Percentiles rank a stretch among this genome's conserved stretches.
Evolutionary conservation across 108 stramenopile species (phyloP).

Genomic region (Cyclostephanos invisitatus): DNA sequence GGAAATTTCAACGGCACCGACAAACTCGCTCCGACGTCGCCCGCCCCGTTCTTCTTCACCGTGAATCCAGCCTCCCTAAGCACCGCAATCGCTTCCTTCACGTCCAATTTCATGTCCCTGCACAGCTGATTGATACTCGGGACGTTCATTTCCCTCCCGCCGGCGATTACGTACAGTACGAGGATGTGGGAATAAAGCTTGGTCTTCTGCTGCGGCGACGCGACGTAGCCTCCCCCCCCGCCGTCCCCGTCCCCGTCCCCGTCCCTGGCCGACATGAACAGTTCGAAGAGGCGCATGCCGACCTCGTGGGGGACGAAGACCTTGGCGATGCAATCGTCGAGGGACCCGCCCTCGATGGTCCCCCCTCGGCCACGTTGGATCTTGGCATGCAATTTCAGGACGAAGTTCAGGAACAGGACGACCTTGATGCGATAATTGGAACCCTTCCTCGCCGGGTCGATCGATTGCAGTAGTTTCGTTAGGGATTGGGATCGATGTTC

Average conservation of each 20-base stretch:
- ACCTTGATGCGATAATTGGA: conserved; percentile 53
- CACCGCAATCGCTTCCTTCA: conserved; percentile 47
- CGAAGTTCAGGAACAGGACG: conserved; percentile 54
- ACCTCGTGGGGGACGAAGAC: conserved; percentile 63
- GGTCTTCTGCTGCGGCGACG: conserved; percentile 61
- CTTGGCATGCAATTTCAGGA: conserved; percentile 63
- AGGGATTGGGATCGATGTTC: conserved; percentile 48
- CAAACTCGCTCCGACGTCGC: conserved; percentile 50
- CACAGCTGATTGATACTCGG: conserved; percentile 55
- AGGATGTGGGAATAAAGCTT: conserved; percentile 64
- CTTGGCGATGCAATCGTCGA: conserved; percentile 46
- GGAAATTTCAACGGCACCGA: conserved; percentile 78
- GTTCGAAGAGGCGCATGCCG: conserved; percentile 53
- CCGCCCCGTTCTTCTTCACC: conserved; percentile 50
- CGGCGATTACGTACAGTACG: conserved; percentile 71
- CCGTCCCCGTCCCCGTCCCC: conserved; percentile 27
- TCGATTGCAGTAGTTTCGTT: conserved; percentile 37
- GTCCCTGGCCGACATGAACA: conserved; percentile 60
- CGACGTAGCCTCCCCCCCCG: conserved; percentile 44
- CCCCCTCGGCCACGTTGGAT: conserved; percentile 27
- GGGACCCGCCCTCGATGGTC: conserved; percentile 40
- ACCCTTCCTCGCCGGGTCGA: conserved; percentile 42
- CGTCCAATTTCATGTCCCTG: conserved; percentile 67
- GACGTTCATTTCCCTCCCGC: conserved; percentile 65
- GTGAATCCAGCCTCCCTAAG: conserved; percentile 80